Base-by-base conservation (phyloP, 805 yeast genomes). In the Blastobotrys robertii region DNA sequence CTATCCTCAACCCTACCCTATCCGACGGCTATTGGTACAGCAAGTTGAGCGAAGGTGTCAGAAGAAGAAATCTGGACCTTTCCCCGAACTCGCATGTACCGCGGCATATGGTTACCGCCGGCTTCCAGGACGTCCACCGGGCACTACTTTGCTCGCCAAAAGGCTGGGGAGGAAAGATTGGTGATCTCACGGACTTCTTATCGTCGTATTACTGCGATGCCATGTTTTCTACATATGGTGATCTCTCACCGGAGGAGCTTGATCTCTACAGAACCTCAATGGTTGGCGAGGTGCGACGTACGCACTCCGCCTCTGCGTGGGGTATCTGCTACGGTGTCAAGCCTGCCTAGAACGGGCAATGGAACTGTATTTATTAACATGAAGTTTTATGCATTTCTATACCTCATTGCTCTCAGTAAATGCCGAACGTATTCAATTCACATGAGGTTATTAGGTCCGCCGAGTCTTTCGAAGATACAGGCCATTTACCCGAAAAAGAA, bases 141-240 rank as follows among this genome's bases (percentile, higher is more conserved):
- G 53, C 58, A 2, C 34, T 49, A 25, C 30, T 56, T 11, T 54
- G 56, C 2, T 42, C 59, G n/a, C 63, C 63, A 7, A 43, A 52
- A 19, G 58, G 55, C 3, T 59, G 63, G 63, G 62, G 59, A 1
- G 63, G 61, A 8, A 51, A 48, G 15, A 45, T 57, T 10, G 59
- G 62, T 29, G 54, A 57, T 30, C 39, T 59, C 25, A 53, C 60
- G 2, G 63, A 58, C 19, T 46, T 58, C n/a, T 32, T 58, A 33
- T 46, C 53, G 9, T 43, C 50, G 30, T 56, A 52, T 38, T 58
- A 54, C 30, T 38, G 50, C 15, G 56, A 58, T 22, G 43, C 58
- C 12, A 44, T 59, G 48, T 45, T 57, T 35, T 39, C 51, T 10
- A 34, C 67, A 58, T 58, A 69, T 68, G 69, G 61, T 1, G 46